Evolutionary conservation across 2,329 filamentous ascomycete genomes (phyloP).

Genomic region (Sporothrix variecibatus): DNA sequence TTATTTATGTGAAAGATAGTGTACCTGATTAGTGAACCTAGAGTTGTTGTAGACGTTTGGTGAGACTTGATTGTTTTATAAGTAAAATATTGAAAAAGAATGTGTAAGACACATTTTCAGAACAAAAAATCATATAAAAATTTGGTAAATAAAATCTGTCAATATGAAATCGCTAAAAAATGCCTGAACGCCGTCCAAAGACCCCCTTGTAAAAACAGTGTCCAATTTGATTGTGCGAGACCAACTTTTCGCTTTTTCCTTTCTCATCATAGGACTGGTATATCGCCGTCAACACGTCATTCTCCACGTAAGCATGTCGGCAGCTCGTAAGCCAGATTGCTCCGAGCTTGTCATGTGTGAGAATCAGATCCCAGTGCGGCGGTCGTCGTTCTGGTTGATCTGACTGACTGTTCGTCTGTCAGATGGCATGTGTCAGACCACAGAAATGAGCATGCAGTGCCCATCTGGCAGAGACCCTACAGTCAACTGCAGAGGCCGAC

Average conservation of each 20-base stretch:
- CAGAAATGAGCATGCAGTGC: background rate
- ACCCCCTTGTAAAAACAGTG: too few species aligned
- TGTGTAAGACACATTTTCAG: background rate
- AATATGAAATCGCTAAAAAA: slow-evolving; percentile 15
- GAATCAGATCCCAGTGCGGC: too few species aligned
- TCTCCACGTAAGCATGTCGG: too few species aligned
- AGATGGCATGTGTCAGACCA: background rate
- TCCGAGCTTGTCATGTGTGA: too few species aligned
- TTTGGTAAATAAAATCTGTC: background rate
- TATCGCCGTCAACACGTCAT: background rate
- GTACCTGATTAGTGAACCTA: too few species aligned
- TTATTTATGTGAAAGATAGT: too few species aligned
- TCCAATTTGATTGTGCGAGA: too few species aligned
- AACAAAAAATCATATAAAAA: background rate
- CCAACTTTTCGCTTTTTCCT: background rate
- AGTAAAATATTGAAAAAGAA: background rate
- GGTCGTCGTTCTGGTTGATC: too few species aligned
- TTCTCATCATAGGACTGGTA: background rate
- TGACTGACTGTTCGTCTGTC: too few species aligned
- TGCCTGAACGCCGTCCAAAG: background rate
- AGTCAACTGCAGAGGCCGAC: background rate
- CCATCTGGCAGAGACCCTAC: too few species aligned
- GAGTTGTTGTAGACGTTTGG: background rate
- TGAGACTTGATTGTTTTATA: background rate
- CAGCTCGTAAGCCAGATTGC: too few species aligned